Evolutionary conservation across 306 rosid genomes (phyloP).

Genomic region (Medicago arabica): DNA sequence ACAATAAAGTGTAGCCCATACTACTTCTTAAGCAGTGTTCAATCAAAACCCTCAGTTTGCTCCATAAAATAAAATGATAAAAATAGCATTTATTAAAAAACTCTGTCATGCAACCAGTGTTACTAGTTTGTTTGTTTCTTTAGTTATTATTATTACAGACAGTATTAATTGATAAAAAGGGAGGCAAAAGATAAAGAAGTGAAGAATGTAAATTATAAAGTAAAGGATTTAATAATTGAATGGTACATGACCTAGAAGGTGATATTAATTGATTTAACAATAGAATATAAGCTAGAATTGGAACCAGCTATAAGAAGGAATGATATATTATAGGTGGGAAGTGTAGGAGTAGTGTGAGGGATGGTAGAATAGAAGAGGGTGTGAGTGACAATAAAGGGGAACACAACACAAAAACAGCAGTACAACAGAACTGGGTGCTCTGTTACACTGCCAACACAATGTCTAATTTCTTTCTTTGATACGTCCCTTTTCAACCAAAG

Average conservation of each 20-base stretch:
- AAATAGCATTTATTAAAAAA: conserved; percentile 25
- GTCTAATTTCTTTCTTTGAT: conserved; percentile 64
- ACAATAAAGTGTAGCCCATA: background rate
- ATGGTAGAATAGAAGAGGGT: conserved; percentile 34
- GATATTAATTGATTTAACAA: background rate
- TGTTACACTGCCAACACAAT: conserved; percentile 61
- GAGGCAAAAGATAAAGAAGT: conserved; percentile 33
- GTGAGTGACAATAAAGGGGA: conserved; percentile 43
- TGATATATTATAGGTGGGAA: conserved; percentile 18
- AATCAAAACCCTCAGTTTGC: conserved; percentile 3
- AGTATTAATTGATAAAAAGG: conserved; percentile 9
- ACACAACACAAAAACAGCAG: conserved; percentile 52
- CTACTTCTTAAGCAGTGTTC: background rate
- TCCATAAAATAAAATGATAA: background rate
- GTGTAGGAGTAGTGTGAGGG: conserved; percentile 17
- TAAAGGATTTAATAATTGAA: conserved; percentile 34
- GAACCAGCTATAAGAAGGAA: conserved; percentile 37
- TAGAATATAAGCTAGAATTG: conserved; percentile 41
- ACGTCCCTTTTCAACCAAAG: conserved; percentile 72
- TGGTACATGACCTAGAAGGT: conserved; percentile 34
- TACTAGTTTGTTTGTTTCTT: background rate
- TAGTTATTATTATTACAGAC: conserved; percentile 4
- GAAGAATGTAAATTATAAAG: conserved; percentile 41
- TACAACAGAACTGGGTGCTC: conserved; percentile 56
- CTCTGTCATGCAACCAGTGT: conserved; percentile 10